Evolutionary conservation across 192 early-diverging fungal species (phyloP).

Genomic region (Spizellomyces punctatus): DNA sequence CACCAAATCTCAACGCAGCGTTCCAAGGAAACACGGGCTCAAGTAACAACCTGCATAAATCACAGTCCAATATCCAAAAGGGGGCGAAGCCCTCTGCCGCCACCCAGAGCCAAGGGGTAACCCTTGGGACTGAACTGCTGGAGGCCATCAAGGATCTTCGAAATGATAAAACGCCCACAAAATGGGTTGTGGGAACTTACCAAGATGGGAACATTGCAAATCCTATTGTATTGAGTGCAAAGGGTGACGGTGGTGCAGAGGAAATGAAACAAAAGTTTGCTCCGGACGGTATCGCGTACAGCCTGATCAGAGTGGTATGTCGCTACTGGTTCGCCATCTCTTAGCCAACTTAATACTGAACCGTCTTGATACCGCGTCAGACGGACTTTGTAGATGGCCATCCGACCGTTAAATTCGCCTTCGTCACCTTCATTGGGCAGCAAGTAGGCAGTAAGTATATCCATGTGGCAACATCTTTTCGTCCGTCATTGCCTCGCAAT

Average conservation of each 20-base stretch:
- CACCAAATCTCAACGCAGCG: neutral
- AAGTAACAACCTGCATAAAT: neutral
- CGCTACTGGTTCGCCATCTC: too few species aligned
- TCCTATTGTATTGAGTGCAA: slow-evolving; percentile 35
- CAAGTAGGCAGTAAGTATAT: slow-evolving; percentile 35
- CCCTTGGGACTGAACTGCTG: slow-evolving; percentile 26
- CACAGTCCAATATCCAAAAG: neutral
- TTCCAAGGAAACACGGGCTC: neutral
- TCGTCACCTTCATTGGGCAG: slow-evolving; percentile 40
- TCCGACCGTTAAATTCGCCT: slow-evolving; percentile 45
- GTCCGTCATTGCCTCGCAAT: too few species aligned
- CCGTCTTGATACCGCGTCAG: neutral
- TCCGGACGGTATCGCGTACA: slow-evolving; percentile 33
- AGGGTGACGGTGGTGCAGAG: slow-evolving; percentile 31
- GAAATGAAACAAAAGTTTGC: slow-evolving; percentile 35
- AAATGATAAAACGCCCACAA: slow-evolving; percentile 42
- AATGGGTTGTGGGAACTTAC: slow-evolving; percentile 42
- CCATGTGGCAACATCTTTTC: neutral
- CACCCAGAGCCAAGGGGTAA: slow-evolving; percentile 26
- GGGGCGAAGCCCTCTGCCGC: slow-evolving; percentile 2
- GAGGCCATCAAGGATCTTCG: slow-evolving; percentile 37
- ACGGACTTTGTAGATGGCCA: slow-evolving; percentile 41
- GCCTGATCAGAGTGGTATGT: slow-evolving; percentile 38
- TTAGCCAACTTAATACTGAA: too few species aligned
- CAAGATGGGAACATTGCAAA: slow-evolving; percentile 36